Evolutionary conservation across 2,329 filamentous ascomycete genomes (phyloP), one percentile per base, ranked within the genome.

Genomic region (Colletotrichum australisinense): DNA sequence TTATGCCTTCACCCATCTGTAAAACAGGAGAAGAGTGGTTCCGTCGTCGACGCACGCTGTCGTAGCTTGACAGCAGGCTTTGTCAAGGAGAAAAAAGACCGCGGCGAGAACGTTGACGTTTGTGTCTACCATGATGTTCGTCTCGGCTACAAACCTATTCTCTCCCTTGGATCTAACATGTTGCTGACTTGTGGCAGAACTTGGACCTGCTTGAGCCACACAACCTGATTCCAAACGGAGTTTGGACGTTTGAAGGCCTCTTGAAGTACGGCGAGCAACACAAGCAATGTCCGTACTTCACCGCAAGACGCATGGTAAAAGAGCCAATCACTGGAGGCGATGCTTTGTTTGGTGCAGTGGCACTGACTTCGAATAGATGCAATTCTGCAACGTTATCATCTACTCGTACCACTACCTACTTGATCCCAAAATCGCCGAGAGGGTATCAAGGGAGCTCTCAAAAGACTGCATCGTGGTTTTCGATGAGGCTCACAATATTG

Each of bases 391-490:
- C 81, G 95, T 99, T 80, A 98, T 99, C 79, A 99, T 99, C 77
- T 99, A 99, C 85, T 99, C 97, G 0, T 99, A 99, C 80, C 97
- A 99, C 83, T 99, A 99, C 80, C 90, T 99, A 3, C 90, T 99
- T 19, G 97, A 99, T 79, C 97, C 97, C 3, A 99, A 99, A 82
- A 99, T 99, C 78, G 97, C 97, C 14, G 97, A 99, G 80, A 86
- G 96, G 71, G 95, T 98, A 2, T 98, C 97, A 0, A 95, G 93
- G 82, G 97, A 99, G 79, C 90, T 99, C 12, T 98, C 97, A 0
- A 98, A 98, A 78, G 97, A 99, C 82, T 98, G 95, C 81, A 99
- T 99, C 65, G 94, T 99, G 24, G 97, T 99, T 3, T 99, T 99
- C 76, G 97, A 99, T 79, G 97, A 99, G 83, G 97, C 97, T 16